Percentiles rank a stretch among this genome's conserved stretches.
phyloP scores from a whole-genome alignment of 2,329 filamentous ascomycete species.

The Colletotrichum higginsianum region DNA sequence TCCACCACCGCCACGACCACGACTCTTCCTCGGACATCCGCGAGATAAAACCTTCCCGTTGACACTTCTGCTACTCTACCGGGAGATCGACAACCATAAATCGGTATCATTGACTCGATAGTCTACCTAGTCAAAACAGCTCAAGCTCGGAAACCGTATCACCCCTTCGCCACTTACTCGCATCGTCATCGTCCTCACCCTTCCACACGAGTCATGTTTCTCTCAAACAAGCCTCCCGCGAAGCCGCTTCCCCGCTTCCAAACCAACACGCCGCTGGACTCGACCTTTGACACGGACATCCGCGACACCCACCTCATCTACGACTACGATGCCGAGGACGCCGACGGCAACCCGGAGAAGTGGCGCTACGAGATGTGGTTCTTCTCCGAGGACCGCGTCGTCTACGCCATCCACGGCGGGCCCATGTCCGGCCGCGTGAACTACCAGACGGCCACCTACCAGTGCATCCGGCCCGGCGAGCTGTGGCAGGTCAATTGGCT shows the following conservation, averaged over 20 bases:
- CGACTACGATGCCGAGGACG: conserved; percentile 67
- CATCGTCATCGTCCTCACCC: not conserved
- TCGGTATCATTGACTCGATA: not conserved
- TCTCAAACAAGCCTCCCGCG: conserved; percentile 33
- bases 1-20: not conserved
- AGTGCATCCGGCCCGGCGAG: conserved; percentile 71
- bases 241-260: conserved; percentile 41
- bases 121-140: not conserved
- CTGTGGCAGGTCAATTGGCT: conserved; percentile 74
- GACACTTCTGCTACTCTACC: not conserved
- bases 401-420: conserved; percentile 73
- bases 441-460: conserved; percentile 68
- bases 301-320: conserved; percentile 69
- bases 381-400: conserved; percentile 66
- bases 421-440: conserved; percentile 71
- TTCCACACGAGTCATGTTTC: conserved; percentile 38
- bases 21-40: conserved; percentile 36
- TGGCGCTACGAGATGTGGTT: conserved; percentile 76
- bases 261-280: conserved; percentile 43
- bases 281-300: conserved; percentile 65
- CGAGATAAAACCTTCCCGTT: conserved; percentile 14
- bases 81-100: not conserved
- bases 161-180: not conserved
- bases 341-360: conserved; percentile 66
- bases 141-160: not conserved